These are phyloP conservation scores for Penicillium coprophilum DNA, from an alignment of 495 filamentous ascomycete genomes.

Conservation along the genomic window DNA sequence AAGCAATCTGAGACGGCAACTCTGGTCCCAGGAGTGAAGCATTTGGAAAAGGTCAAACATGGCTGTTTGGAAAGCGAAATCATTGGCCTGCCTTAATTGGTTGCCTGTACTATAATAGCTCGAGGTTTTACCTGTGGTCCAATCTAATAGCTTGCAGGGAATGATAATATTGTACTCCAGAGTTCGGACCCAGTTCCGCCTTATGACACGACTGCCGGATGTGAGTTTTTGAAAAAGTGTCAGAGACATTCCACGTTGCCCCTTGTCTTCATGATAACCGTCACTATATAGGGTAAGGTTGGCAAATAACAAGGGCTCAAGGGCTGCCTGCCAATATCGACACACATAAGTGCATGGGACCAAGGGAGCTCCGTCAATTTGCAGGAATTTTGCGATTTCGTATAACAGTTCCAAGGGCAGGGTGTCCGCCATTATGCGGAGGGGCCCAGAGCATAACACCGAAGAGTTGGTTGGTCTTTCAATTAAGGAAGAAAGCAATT, in stretches of 20 bases:
- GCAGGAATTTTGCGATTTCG: not conserved
- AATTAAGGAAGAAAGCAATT: not conserved
- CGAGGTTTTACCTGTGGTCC: not conserved
- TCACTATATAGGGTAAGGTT: slow-evolving; percentile 1
- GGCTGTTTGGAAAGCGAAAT: slow-evolving; percentile 7
- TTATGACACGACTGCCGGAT: not conserved
- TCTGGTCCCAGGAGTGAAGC: slow-evolving; percentile 4
- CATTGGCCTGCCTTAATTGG: not conserved
- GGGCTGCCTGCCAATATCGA: not conserved
- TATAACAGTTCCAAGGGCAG: not conserved
- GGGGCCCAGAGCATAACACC: not conserved
- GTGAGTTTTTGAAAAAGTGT: not conserved
- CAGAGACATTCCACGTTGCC: not conserved
- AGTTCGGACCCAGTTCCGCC: not conserved
- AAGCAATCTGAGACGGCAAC: not conserved
- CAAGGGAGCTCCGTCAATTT: not conserved
- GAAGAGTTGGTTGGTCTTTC: not conserved
- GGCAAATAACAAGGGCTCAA: not conserved
- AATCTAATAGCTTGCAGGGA: not conserved
- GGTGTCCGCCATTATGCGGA: not conserved
- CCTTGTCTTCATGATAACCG: not conserved
- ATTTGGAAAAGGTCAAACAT: slow-evolving; percentile 5
- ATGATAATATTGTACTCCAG: not conserved
- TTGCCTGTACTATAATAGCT: not conserved
- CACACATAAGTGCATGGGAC: not conserved